phyloP scores from a whole-genome alignment of 345 rosid genomes.

The Arabis alpina region DNA sequence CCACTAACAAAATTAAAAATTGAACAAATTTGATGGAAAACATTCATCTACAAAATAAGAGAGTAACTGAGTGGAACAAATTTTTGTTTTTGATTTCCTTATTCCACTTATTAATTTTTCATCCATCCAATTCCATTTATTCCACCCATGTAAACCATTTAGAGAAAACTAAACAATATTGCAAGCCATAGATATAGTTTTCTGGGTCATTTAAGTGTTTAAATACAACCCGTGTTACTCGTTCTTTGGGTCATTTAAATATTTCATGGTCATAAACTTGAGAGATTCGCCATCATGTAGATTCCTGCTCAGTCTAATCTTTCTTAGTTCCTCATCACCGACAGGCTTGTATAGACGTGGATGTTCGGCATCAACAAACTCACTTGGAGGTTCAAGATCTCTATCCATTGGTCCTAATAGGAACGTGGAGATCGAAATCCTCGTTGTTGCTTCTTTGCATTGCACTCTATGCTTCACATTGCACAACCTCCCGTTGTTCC shows the following conservation, averaged over 20 bases:
- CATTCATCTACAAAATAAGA: too few species aligned
- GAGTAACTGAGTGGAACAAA: too few species aligned
- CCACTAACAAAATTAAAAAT: too few species aligned
- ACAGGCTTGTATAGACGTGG: conserved; percentile 28
- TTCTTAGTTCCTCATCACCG: conserved; percentile 2
- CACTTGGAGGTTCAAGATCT: conserved; percentile 23
- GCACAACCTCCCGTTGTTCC: conserved; percentile 74
- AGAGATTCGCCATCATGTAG: conserved; percentile 33
- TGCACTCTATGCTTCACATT: conserved; percentile 66
- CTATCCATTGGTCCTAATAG: conserved; percentile 52
- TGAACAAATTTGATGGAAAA: too few species aligned
- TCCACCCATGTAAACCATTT: too few species aligned
- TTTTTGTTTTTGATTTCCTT: too few species aligned
- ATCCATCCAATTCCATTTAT: too few species aligned
- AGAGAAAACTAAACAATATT: too few species aligned
- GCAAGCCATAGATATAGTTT: too few species aligned
- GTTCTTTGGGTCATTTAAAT: background rate
- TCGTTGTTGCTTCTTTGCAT: conserved; percentile 56
- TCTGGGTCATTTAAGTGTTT: background rate
- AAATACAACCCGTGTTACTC: background rate
- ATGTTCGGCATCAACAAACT: conserved; percentile 25
- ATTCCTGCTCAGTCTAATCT: conserved; percentile 10
- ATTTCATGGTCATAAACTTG: conserved; percentile 4
- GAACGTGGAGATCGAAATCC: conserved; percentile 65
- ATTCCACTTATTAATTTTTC: too few species aligned